These are phyloP conservation scores for Fusarium sp. DNA, from an alignment of 2,329 filamentous ascomycete species.

Conservation along the genomic window DNA sequence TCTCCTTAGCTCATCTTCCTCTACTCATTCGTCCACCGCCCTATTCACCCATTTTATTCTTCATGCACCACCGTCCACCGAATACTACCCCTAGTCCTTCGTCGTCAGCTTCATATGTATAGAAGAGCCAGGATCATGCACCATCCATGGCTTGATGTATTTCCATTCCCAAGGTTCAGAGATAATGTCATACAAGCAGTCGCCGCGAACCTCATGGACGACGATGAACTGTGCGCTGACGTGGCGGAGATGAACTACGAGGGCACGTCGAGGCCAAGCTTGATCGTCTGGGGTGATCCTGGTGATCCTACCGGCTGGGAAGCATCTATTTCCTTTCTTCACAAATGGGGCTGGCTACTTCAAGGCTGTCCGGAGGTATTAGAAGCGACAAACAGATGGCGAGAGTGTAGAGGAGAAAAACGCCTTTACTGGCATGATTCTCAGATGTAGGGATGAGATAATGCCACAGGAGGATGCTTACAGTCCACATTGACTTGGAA, in stretches of 20 bases:
- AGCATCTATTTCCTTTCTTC: constrained; percentile 13
- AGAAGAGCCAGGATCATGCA: too few species aligned
- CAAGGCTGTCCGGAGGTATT: constrained; percentile 18
- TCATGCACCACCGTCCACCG: too few species aligned
- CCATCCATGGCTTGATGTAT: constrained; percentile 27
- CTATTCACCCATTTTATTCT: too few species aligned
- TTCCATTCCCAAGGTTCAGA: constrained; percentile 14
- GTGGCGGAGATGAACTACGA: constrained; percentile 10
- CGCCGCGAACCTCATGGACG: not conserved
- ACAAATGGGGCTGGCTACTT: constrained; percentile 28
- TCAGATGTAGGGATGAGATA: not conserved
- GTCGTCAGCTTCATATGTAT: too few species aligned
- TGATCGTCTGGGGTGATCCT: constrained; percentile 29
- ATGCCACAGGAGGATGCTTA: not conserved
- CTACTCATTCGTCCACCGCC: too few species aligned
- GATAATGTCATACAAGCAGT: constrained; percentile 14
- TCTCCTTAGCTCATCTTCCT: too few species aligned
- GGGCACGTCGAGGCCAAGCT: constrained; percentile 3
- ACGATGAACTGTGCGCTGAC: constrained; percentile 15
- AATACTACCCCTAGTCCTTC: too few species aligned
- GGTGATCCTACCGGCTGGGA: constrained; percentile 21
- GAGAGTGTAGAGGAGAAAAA: constrained; percentile 20
- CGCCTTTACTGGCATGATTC: not conserved
- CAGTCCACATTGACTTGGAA: not conserved
- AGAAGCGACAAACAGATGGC: constrained; percentile 23